Conservation (phyloP, 495 filamentous ascomycete species). For the Evernia prunastri region DNA sequence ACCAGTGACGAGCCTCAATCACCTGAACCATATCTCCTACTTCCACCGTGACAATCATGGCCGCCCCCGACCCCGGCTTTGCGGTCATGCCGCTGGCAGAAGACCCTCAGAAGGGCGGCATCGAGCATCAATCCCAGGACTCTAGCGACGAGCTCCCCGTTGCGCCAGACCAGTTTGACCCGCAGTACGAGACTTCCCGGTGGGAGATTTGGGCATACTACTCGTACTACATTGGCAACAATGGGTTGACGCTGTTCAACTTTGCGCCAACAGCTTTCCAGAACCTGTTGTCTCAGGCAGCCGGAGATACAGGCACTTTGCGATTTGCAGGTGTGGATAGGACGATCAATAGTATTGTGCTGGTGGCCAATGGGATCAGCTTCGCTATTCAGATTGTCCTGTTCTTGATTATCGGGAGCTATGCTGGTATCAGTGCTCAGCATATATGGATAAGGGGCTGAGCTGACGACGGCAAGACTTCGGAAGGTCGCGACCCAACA, state of each 20-base stretch:
- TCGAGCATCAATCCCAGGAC: conserved; percentile 17
- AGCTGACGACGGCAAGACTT: conserved; percentile 41
- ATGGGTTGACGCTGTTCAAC: conserved; percentile 61
- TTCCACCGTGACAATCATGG: conserved; percentile 15
- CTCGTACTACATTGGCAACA: conserved; percentile 62
- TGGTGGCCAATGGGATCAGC: conserved; percentile 56
- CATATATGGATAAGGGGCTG: not conserved
- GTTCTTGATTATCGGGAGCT: conserved; percentile 54
- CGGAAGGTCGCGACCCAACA: conserved; percentile 55
- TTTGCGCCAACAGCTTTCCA: conserved; percentile 63
- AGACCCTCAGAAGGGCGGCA: conserved; percentile 19
- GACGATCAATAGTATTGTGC: conserved; percentile 55
- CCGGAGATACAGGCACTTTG: conserved; percentile 42
- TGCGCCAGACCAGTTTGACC: conserved; percentile 46
- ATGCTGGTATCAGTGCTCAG: conserved; percentile 31
- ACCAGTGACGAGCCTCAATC: not conserved
- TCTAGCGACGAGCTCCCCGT: conserved; percentile 32
- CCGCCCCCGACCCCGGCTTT: conserved; percentile 24
- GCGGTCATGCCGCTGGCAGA: conserved; percentile 20
- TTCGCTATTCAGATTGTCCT: conserved; percentile 57
- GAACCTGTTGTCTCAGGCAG: conserved; percentile 54
- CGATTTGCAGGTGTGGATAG: conserved; percentile 45
- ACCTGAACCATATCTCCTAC: not conserved
- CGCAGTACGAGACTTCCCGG: conserved; percentile 44
- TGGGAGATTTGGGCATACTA: conserved; percentile 63